Evolutionary conservation across 1,284 basidiomycete genomes (phyloP), one percentile per base, ranked within the genome.

Genomic region (Trichosporon sp.): DNA sequence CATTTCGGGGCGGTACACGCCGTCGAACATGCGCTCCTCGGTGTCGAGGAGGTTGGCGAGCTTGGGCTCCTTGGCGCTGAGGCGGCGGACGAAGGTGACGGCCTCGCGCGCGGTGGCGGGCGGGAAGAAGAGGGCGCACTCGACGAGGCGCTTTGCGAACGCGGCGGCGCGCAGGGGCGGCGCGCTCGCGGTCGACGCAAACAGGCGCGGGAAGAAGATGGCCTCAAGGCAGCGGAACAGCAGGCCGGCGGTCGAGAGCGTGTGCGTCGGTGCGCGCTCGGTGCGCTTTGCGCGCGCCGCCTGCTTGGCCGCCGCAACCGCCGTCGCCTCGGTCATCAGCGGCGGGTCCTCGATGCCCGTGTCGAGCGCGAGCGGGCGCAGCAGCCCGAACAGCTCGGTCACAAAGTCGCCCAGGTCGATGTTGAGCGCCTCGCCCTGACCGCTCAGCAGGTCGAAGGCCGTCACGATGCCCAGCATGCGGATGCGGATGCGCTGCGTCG

Each of bases 341-440:
- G 82, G 80, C 13, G 80, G 78, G 72, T 85, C 83, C 73, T 87
- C 85, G 66, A 87, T 79, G 9, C 82, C 82, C 1, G 85, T 83
- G 71, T 84, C 83, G 56, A 85, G 74, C 1, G 84, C 83, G 2
- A 87, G 79, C 0, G 85, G 85, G 8, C 85, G 79, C 11, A 88
- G 77, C 58, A 86, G 78, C 1, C 76, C 77, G 72, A 84, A 86
- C 4, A 86, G 81, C 25, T 83, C 79, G 25, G 88, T 88, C 77
- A 95, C 87, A 79, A 99, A 95, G 77, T 97, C 96, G 75, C 86
- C 88, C 64, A 99, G 86, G 85, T 99, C 97, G 77, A 99, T 92
- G 77, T 96, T 95, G 75, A 99, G 87, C 25, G 95, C 92, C 85
- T 99, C 96, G 89, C 95, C 95, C 88, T 99, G 97, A 12, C 96